Evolutionary conservation across 2,329 filamentous ascomycete genomes (phyloP).

Genomic region (Lachnellula arida): DNA sequence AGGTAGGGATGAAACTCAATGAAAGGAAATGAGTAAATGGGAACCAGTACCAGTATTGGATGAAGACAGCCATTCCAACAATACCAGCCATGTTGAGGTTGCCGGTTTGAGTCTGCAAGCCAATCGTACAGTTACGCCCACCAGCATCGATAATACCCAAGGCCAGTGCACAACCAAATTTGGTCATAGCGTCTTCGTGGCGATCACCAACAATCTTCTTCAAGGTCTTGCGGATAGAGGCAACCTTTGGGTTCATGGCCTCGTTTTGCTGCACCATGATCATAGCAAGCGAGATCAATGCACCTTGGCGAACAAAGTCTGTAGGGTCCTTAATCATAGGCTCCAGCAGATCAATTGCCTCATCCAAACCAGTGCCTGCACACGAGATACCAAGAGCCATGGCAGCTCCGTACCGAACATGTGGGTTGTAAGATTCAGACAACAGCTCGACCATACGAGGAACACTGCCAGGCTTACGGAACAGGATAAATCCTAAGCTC

Average conservation of each 20-base stretch:
- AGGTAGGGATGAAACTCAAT: constrained; percentile 92
- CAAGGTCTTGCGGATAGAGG: constrained; percentile 83
- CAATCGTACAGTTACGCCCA: constrained; percentile 96
- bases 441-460: constrained; percentile 98
- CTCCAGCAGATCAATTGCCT: constrained; percentile 93
- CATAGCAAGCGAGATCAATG: constrained; percentile 91
- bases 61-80: constrained; percentile 96
- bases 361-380: constrained; percentile 89
- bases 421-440: constrained; percentile 97
- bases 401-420: constrained; percentile 94
- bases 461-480: constrained; percentile 94
- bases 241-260: constrained; percentile 95
- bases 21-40: constrained; percentile 96
- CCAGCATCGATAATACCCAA: constrained; percentile 97
- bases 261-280: constrained; percentile 99
- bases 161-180: constrained; percentile 91
- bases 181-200: constrained; percentile 98
- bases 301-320: constrained; percentile 96
- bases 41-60: constrained; percentile 99
- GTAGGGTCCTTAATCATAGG: constrained; percentile 99
- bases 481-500: constrained; percentile 96
- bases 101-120: constrained; percentile 93
- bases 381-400: constrained; percentile 99
- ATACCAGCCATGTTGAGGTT: constrained; percentile 99
- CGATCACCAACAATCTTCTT: constrained; percentile 92